Evolutionary conservation across 2,329 filamentous ascomycete species (phyloP).

Genomic region (Trichophyton schoenleinii): DNA sequence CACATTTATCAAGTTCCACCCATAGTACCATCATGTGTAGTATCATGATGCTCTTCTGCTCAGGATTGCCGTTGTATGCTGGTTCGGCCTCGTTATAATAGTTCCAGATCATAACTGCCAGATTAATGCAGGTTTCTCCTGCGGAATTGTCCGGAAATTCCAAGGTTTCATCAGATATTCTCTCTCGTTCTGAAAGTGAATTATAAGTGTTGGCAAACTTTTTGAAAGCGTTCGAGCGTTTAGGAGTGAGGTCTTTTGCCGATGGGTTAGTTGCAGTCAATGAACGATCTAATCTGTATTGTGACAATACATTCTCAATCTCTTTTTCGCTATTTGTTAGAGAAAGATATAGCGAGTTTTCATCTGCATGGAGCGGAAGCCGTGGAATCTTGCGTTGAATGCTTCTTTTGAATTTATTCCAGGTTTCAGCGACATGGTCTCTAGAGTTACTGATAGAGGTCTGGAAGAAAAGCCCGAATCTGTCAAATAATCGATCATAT

Average conservation of each 20-base stretch:
- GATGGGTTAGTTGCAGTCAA: background rate
- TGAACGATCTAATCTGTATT: background rate
- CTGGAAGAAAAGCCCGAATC: slow-evolving; percentile 20
- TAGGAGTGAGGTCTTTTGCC: background rate
- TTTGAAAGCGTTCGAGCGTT: background rate
- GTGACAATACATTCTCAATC: slow-evolving; percentile 1
- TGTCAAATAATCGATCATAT: slow-evolving; percentile 22
- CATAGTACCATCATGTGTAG: slow-evolving; percentile 47
- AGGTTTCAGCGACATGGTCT: slow-evolving; percentile 23
- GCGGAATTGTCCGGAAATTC: slow-evolving; percentile 1
- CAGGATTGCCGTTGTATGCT: slow-evolving; percentile 34
- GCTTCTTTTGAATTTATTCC: slow-evolving; percentile 30
- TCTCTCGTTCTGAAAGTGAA: slow-evolving; percentile 14
- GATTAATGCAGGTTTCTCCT: slow-evolving; percentile 17
- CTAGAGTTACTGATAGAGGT: slow-evolving; percentile 21
- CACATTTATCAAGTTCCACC: slow-evolving; percentile 43
- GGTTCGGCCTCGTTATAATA: slow-evolving; percentile 26
- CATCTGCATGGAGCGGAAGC: slow-evolving; percentile 30
- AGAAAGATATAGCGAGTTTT: slow-evolving; percentile 23
- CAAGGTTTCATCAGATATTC: slow-evolving; percentile 11
- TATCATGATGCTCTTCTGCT: slow-evolving; percentile 41
- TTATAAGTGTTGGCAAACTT: slow-evolving; percentile 18
- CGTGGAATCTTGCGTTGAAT: slow-evolving; percentile 30
- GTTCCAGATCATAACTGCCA: slow-evolving; percentile 24
- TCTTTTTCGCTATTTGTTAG: slow-evolving; percentile 31